Percentiles rank a stretch among this genome's conserved stretches.
These are phyloP conservation scores for Phyllosticta citrichinensis DNA, from an alignment of 2,329 filamentous ascomycete genomes.

Conservation along the genomic window DNA sequence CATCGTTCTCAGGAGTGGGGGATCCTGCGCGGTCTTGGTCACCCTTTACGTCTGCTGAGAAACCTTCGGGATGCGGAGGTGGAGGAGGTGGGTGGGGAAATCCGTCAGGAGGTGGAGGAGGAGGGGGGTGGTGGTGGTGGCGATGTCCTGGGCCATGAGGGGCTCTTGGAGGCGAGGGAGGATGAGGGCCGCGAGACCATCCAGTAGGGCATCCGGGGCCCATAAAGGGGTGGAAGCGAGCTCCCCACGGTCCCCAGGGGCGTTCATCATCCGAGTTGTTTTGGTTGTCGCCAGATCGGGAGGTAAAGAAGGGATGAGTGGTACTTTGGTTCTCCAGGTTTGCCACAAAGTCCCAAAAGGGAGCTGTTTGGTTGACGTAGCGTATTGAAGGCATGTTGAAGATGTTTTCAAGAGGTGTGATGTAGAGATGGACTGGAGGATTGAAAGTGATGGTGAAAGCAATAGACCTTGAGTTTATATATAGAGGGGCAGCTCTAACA, in stretches of 20 bases:
- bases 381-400: constrained; percentile 42
- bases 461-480: neutral
- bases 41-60: neutral
- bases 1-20: neutral
- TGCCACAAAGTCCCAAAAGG: constrained; percentile 48
- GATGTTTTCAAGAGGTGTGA: neutral
- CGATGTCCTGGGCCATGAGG: constrained; percentile 5
- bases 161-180: constrained; percentile 12
- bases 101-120: neutral
- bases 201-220: constrained; percentile 13
- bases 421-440: neutral
- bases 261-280: constrained; percentile 16
- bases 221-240: constrained; percentile 3
- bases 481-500: neutral
- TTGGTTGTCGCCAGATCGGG: constrained; percentile 18
- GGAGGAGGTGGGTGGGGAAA: constrained; percentile 11
- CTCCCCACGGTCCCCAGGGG: constrained; percentile 22
- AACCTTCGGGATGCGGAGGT: constrained; percentile 15
- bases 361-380: constrained; percentile 42
- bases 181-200: constrained; percentile 14
- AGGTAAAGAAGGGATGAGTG: constrained; percentile 36
- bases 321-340: constrained; percentile 38
- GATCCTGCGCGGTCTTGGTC: neutral
- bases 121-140: constrained; percentile 3
- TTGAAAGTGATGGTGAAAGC: neutral